Evolutionary conservation across 305 asterid species (phyloP), one percentile per base, ranked within the genome.

Genomic region (Fraxinus platypoda): DNA sequence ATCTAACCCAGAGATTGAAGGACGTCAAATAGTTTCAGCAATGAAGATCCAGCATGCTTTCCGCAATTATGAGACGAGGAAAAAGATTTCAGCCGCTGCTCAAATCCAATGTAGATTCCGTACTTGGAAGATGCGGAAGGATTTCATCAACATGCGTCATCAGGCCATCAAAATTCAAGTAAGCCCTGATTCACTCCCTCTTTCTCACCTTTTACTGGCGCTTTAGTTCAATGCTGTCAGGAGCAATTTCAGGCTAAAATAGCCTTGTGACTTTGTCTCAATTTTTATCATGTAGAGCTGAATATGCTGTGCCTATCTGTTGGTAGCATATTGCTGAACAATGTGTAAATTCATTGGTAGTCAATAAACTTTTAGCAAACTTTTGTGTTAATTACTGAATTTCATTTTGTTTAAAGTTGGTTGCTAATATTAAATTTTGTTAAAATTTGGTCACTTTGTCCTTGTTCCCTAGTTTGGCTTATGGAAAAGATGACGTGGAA

Each of bases 1-100:
- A 9, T 86, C 89, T 17, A 92, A 89, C 86, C 95, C 97, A 6
- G 98, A 95, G 91, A 83, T 31, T 4, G 98, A 97, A 85, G 99
- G 98, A 80, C 94, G 93, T 19, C 82, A 75, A 82, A 97, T 97
- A 78, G 87, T 97, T 86, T 97, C 98, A 52, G 98, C 98, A 6
- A 87, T 95, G 99, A 97, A 87, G 91, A 97, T 97, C 82, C 98
- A 97, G 86, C 97, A 95, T 84, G 99, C 99, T 84, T 97, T 90
- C 85, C 94, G 95, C 78, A 92, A 92, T 76, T 86, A 89, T 17
- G 97, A 93, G 75, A 79, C 93, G 0, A 87, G 91, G 70, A 97
- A 97, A 88, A 87, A 88, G 90, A 86, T 92, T 49, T 90, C 85
- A 0, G 98, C 99, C 80, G 98, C 97, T 82, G 98, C 92, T 26